Evolutionary conservation across 495 filamentous ascomycete species (phyloP).

Genomic region (Evernia prunastri): DNA sequence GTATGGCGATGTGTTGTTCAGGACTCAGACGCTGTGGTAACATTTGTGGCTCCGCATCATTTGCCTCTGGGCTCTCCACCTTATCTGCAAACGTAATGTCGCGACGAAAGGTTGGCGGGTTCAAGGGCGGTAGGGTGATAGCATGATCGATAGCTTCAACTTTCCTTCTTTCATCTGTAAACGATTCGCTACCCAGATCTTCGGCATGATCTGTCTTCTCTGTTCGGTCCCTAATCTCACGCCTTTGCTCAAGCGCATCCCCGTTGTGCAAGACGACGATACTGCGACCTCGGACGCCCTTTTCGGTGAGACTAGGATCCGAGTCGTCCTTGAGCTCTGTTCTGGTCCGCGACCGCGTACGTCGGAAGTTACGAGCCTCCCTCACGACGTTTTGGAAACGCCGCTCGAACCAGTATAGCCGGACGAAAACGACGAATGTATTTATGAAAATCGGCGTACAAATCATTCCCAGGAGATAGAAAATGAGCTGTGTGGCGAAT

Average conservation of each 20-base stretch:
- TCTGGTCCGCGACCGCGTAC: slow-evolving; percentile 51
- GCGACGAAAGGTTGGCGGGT: slow-evolving; percentile 20
- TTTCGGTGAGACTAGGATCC: slow-evolving; percentile 49
- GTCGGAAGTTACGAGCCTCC: slow-evolving; percentile 48
- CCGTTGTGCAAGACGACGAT: slow-evolving; percentile 67
- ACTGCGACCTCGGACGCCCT: slow-evolving; percentile 60
- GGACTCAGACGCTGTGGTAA: slow-evolving; percentile 51
- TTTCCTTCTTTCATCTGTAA: slow-evolving; percentile 14
- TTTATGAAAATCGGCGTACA: slow-evolving; percentile 90
- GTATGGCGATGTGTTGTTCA: slow-evolving; percentile 77
- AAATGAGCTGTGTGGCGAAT: slow-evolving; percentile 39
- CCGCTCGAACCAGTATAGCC: slow-evolving; percentile 97
- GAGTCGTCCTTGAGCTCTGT: slow-evolving; percentile 43
- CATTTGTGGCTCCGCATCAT: slow-evolving; percentile 32
- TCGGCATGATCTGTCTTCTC: slow-evolving; percentile 12
- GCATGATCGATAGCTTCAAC: slow-evolving; percentile 1
- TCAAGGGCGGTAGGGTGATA: neutral
- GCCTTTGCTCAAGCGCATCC: slow-evolving; percentile 14
- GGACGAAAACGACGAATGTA: slow-evolving; percentile 77
- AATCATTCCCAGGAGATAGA: slow-evolving; percentile 66
- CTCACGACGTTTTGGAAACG: slow-evolving; percentile 74
- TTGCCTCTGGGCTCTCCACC: slow-evolving; percentile 36
- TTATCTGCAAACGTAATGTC: slow-evolving; percentile 60
- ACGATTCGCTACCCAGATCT: slow-evolving; percentile 17
- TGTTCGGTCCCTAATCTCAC: slow-evolving; percentile 12